Percentiles rank a stretch among this genome's conserved stretches.
Evolutionary conservation across 164 flowering plant genomes (phyloP).

Genomic region (Dillenia suffruticosa): DNA sequence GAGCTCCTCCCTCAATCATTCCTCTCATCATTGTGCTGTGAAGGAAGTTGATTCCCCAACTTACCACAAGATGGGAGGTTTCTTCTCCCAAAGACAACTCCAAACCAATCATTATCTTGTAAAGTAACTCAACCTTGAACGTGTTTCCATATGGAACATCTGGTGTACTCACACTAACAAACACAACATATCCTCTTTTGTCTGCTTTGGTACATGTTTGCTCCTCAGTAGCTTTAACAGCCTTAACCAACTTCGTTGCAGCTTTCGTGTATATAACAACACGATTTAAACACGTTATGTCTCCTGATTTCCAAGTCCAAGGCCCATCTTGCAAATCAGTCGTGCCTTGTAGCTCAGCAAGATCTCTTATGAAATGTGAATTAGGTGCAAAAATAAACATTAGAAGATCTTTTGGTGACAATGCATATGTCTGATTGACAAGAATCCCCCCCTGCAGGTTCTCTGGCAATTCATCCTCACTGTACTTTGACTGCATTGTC

Average conservation of each 20-base stretch:
- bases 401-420: constrained; percentile 45
- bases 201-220: constrained; percentile 62
- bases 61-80: constrained; percentile 49
- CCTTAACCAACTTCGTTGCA: constrained; percentile 68
- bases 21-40: constrained; percentile 72
- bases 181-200: constrained; percentile 51
- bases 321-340: constrained; percentile 61
- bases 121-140: constrained; percentile 64
- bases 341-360: constrained; percentile 57
- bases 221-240: constrained; percentile 67
- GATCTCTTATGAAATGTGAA: constrained; percentile 57
- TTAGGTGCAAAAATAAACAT: constrained; percentile 51
- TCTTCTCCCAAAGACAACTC: constrained; percentile 55
- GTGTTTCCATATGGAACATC: constrained; percentile 77
- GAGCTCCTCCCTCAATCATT: constrained; percentile 74
- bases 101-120: constrained; percentile 56
- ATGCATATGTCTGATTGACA: constrained; percentile 45
- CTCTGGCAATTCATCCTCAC: constrained; percentile 50
- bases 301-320: constrained; percentile 58
- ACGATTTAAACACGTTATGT: constrained; percentile 38
- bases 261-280: constrained; percentile 56
- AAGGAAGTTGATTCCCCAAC: constrained; percentile 63
- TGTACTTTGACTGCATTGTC: constrained; percentile 31
- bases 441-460: constrained; percentile 64
- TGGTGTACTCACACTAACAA: constrained; percentile 56